Conservation (phyloP, 306 rosid genomes). For the Quercus parvula region DNA sequence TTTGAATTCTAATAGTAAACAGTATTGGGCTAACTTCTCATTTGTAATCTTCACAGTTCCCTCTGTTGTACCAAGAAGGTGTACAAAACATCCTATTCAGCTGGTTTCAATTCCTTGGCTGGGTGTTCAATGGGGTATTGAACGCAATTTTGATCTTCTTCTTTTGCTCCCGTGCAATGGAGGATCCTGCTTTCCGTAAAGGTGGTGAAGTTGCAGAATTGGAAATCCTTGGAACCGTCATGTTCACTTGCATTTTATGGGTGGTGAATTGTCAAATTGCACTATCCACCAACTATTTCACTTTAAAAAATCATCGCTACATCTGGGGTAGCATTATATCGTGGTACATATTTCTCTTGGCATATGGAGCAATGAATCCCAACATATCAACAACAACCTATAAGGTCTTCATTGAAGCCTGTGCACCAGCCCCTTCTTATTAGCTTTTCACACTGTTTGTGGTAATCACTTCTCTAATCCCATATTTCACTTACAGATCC, state of each 20-base stretch:
- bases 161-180: constrained; percentile 54
- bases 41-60: constrained; percentile 44
- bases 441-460: constrained; percentile 73
- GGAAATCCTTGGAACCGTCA: constrained; percentile 62
- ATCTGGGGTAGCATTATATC: constrained; percentile 80
- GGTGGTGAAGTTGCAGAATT: constrained; percentile 65
- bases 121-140: constrained; percentile 61
- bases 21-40: too few species aligned
- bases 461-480: constrained; percentile 52
- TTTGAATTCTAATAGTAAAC: too few species aligned
- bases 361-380: constrained; percentile 78
- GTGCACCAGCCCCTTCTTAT: constrained; percentile 73
- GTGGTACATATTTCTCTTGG: constrained; percentile 81
- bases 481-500: constrained; percentile 56
- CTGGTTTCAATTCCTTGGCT: constrained; percentile 69
- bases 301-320: constrained; percentile 71
- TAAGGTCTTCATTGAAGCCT: constrained; percentile 80
- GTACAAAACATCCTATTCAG: constrained; percentile 77
- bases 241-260: constrained; percentile 90
- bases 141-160: constrained; percentile 64
- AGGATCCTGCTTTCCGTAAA: constrained; percentile 71
- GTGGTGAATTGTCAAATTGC: constrained; percentile 95
- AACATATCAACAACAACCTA: constrained; percentile 76
- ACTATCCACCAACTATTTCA: constrained; percentile 72
- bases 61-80: constrained; percentile 90